phyloP scores from a whole-genome alignment of 2,329 filamentous ascomycete genomes.

The Dryadomyces quercus-mongolicae region DNA sequence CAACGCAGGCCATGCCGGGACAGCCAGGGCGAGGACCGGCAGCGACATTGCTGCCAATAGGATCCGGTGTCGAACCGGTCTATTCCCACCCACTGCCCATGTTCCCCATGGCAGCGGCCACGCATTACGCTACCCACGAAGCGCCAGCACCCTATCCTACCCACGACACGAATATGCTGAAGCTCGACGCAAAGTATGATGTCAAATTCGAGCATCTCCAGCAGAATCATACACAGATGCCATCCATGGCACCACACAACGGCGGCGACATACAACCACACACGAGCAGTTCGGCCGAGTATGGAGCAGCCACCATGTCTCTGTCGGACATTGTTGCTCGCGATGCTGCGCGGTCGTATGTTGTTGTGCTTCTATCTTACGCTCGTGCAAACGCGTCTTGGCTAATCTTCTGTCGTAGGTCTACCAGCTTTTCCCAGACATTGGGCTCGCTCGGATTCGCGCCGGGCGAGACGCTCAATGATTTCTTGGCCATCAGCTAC shows the following conservation, averaged over 20 bases:
- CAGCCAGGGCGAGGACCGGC: neutral
- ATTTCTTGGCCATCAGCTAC: slow-evolving; percentile 24
- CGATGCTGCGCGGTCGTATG: slow-evolving; percentile 23
- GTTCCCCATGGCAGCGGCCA: neutral
- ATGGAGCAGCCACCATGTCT: slow-evolving; percentile 7
- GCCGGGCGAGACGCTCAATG: slow-evolving; percentile 23
- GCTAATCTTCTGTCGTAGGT: slow-evolving; percentile 10
- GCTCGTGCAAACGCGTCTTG: too few species aligned
- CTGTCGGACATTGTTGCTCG: slow-evolving; percentile 23
- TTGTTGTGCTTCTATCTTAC: slow-evolving; percentile 3
- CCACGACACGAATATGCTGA: neutral
- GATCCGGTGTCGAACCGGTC: neutral
- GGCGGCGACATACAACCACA: neutral
- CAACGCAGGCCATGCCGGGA: too few species aligned
- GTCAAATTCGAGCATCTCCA: neutral
- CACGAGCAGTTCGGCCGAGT: neutral
- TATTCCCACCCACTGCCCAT: neutral
- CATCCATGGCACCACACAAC: neutral
- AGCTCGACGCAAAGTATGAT: neutral
- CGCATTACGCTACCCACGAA: neutral
- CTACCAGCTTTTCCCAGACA: slow-evolving; percentile 21
- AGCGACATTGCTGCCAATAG: neutral
- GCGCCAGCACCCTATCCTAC: neutral
- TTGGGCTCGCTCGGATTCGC: slow-evolving; percentile 24
- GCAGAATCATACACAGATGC: neutral